These are phyloP conservation scores for Leptographium flavum DNA, from an alignment of 2,329 filamentous ascomycete genomes.

Conservation along the genomic window DNA sequence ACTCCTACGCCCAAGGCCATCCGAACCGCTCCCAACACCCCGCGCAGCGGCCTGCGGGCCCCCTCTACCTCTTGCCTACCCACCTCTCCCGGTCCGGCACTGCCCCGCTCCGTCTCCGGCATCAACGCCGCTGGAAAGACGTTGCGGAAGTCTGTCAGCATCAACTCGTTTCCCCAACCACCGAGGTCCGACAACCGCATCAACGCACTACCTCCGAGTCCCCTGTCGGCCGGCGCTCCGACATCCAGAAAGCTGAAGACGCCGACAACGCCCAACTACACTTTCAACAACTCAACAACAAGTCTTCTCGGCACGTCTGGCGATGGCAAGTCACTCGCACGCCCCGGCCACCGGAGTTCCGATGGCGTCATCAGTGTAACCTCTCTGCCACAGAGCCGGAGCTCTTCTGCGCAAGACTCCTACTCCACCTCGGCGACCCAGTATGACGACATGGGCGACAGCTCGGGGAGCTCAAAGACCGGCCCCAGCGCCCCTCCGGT, in stretches of 20 bases:
- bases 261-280: constrained; percentile 37
- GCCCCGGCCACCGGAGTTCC: constrained; percentile 49
- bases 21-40: constrained; percentile 42
- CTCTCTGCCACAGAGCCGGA: constrained; percentile 77
- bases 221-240: constrained; percentile 37
- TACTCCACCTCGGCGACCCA: constrained; percentile 84
- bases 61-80: constrained; percentile 8
- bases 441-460: constrained; percentile 64
- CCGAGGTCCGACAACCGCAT: constrained; percentile 51
- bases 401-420: constrained; percentile 82
- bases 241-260: constrained; percentile 39
- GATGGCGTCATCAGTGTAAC: constrained; percentile 64
- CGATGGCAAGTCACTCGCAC: constrained; percentile 59
- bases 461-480: constrained; percentile 18
- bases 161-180: constrained; percentile 85
- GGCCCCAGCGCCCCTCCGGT: constrained; percentile 11
- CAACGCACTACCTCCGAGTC: constrained; percentile 48
- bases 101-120: constrained; percentile 39
- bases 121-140: constrained; percentile 50
- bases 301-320: constrained; percentile 68
- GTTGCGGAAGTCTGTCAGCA: constrained; percentile 78
- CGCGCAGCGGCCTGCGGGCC: constrained; percentile 17
- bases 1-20: constrained; percentile 22
- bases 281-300: constrained; percentile 40
- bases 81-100: constrained; percentile 33